Evolutionary conservation across 1,284 basidiomycete species (phyloP).

Genomic region (Athelia sp.): DNA sequence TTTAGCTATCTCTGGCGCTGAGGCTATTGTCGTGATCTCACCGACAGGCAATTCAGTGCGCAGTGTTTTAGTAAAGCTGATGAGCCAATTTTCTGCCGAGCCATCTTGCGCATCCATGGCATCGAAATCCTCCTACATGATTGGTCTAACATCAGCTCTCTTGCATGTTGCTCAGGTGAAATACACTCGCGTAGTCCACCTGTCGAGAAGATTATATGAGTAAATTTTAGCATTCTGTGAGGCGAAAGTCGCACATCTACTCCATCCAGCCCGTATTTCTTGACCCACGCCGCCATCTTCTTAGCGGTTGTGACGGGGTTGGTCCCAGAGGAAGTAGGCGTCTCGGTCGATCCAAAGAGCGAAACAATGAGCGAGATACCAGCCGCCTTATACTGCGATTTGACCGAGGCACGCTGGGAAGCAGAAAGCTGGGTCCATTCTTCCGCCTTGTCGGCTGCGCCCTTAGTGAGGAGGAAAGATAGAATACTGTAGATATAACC

Average conservation of each 20-base stretch:
- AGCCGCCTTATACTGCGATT: constrained; percentile 36
- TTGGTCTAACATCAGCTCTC: constrained; percentile 27
- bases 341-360: constrained; percentile 46
- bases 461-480: constrained; percentile 35
- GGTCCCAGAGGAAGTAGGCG: constrained; percentile 38
- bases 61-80: constrained; percentile 37
- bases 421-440: constrained; percentile 31
- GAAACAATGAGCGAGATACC: constrained; percentile 45
- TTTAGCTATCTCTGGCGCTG: not conserved
- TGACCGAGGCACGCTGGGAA: constrained; percentile 27
- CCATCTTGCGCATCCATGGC: constrained; percentile 35
- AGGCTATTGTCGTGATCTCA: not conserved
- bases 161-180: too few species aligned
- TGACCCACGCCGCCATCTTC: constrained; percentile 45
- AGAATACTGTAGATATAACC: constrained; percentile 26
- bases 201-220: not conserved
- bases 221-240: too few species aligned
- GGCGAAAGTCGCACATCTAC: constrained; percentile 13
- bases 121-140: constrained; percentile 10
- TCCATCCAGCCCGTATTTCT: constrained; percentile 24
- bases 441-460: constrained; percentile 38
- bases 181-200: constrained; percentile 23
- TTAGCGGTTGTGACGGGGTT: constrained; percentile 44
- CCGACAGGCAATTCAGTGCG: constrained; percentile 25
- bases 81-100: constrained; percentile 36